Evolutionary conservation across 306 rosid species (phyloP).

Genomic region (Astragalus membranaceus): DNA sequence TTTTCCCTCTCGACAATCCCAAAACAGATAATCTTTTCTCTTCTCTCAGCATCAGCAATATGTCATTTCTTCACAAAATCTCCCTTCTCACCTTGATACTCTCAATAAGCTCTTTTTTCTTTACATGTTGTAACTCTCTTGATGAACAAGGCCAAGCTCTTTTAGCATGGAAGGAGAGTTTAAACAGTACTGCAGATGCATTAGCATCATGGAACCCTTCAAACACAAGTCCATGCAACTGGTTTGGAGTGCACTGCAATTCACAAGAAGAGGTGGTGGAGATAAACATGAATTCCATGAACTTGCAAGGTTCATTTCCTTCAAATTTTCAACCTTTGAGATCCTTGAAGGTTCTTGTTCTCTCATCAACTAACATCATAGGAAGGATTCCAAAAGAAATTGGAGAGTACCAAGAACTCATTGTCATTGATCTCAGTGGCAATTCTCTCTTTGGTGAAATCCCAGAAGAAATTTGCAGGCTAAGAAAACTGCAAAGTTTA

Average conservation of each 20-base stretch:
- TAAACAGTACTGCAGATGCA: conserved; percentile 37
- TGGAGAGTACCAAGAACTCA: conserved; percentile 53
- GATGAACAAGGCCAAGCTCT: conserved; percentile 80
- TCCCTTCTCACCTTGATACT: conserved; percentile 41
- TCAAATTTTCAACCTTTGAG: conserved; percentile 56
- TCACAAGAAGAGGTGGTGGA: conserved; percentile 47
- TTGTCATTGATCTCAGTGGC: conserved; percentile 46
- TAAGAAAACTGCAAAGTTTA: conserved; percentile 46
- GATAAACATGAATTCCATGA: conserved; percentile 44
- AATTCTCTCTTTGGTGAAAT: conserved; percentile 63
- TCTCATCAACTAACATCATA: conserved; percentile 57
- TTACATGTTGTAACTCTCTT: conserved; percentile 54
- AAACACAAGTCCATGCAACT: conserved; percentile 59
- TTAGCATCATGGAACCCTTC: conserved; percentile 60
- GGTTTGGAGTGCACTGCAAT: conserved; percentile 77
- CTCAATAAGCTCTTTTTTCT: conserved; percentile 39
- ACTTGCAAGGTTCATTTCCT: conserved; percentile 71
- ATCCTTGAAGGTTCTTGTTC: conserved; percentile 41
- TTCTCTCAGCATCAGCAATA: conserved; percentile 42
- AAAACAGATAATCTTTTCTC: conserved; percentile 50
- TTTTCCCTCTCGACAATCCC: conserved; percentile 60
- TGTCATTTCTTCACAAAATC: conserved; percentile 36
- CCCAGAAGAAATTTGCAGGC: conserved; percentile 66
- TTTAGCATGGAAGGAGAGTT: conserved; percentile 64
- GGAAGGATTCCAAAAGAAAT: conserved; percentile 63